Conservation (phyloP, 495 filamentous ascomycete species). For the Bacidia rubella region DNA sequence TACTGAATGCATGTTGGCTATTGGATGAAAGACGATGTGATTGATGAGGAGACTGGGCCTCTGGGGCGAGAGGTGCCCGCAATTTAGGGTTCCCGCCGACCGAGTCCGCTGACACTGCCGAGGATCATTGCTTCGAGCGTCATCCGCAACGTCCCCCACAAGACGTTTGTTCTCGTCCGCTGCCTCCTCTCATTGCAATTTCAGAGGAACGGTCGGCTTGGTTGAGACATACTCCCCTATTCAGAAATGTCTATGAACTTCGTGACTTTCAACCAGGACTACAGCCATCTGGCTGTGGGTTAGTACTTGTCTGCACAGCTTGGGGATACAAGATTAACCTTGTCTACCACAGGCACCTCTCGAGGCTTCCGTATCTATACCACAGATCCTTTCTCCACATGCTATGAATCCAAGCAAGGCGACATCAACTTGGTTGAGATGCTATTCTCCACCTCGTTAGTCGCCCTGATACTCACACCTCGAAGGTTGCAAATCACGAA, state of each 20-base stretch:
- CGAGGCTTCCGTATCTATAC: slow-evolving; percentile 92
- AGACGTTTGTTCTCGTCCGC: too few relatives aligned
- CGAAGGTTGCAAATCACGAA: slow-evolving; percentile 87
- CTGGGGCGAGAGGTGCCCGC: neutral
- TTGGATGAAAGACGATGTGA: too few relatives aligned
- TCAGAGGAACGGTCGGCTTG: too few relatives aligned
- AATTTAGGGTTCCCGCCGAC: neutral
- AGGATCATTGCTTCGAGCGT: neutral
- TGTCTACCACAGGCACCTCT: slow-evolving; percentile 48
- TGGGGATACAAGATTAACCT: slow-evolving; percentile 6
- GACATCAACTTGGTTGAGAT: slow-evolving; percentile 94
- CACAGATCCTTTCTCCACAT: slow-evolving; percentile 87
- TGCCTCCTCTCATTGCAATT: too few relatives aligned
- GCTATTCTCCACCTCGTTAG: slow-evolving; percentile 97
- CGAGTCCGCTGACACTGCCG: neutral
- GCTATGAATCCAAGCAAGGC: slow-evolving; percentile 82
- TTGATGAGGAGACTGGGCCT: neutral
- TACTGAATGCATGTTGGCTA: neutral
- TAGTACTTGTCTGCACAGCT: slow-evolving; percentile 20
- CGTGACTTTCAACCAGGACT: slow-evolving; percentile 98
- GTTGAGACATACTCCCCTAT: neutral
- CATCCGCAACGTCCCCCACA: too few relatives aligned
- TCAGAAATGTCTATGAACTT: slow-evolving; percentile 72
- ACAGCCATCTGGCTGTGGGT: slow-evolving; percentile 91
- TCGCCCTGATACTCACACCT: slow-evolving; percentile 81